Evolutionary conservation across 2,329 filamentous ascomycete species (phyloP).

Genomic region (Leptographium wingfieldii): DNA sequence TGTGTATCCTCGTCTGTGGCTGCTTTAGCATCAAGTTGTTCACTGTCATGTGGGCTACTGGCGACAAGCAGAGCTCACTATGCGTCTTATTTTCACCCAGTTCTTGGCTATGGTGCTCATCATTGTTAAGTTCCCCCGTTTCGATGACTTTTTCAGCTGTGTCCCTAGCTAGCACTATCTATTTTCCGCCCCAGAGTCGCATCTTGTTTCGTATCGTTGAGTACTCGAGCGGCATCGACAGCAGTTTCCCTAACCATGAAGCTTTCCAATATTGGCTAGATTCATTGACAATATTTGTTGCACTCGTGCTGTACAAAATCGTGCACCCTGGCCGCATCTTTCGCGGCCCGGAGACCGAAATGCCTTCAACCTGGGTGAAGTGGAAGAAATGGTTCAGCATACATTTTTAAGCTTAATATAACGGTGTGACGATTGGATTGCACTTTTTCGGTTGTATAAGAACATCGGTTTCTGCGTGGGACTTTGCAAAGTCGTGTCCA

Average conservation of each 20-base stretch:
- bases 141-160: no score
- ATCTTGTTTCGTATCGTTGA: constrained; percentile 50
- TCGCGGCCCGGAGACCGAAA: constrained; percentile 30
- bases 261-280: constrained; percentile 36
- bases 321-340: constrained; percentile 36
- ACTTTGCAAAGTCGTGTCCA: no score
- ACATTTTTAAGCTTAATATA: neutral
- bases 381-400: neutral
- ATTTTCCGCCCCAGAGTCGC: constrained; percentile 24
- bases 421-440: neutral
- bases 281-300: constrained; percentile 41
- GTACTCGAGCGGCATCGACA: constrained; percentile 33
- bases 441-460: neutral
- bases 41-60: constrained; percentile 14
- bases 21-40: constrained; percentile 21
- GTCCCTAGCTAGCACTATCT: no score
- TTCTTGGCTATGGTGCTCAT: constrained; percentile 6
- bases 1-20: constrained; percentile 24
- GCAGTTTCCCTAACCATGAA: constrained; percentile 26
- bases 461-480: no score
- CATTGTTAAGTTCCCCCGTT: neutral
- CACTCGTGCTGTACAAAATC: constrained; percentile 26
- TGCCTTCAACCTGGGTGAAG: constrained; percentile 18
- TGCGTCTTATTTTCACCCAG: constrained; percentile 1
- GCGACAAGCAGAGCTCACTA: constrained; percentile 1